Evolutionary conservation across 306 rosid species (phyloP).

Genomic region (Castanea crenata): DNA sequence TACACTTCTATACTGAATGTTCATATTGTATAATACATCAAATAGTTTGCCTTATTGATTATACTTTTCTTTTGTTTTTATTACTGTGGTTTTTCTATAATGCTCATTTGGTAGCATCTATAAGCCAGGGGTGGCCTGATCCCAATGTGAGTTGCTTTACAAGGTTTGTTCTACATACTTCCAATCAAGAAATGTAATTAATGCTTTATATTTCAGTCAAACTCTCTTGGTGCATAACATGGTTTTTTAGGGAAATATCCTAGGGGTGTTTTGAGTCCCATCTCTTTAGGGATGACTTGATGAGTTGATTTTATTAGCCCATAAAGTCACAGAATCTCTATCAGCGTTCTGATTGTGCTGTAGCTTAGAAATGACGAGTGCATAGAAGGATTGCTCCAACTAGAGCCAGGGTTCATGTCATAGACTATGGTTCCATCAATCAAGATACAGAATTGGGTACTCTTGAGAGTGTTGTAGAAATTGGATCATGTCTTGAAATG

Average conservation of each 20-base stretch:
- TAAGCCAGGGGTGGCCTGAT: background rate
- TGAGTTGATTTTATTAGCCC: no score
- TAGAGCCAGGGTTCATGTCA: conserved; percentile 10
- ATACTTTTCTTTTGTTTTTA: background rate
- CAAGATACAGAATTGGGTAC: background rate
- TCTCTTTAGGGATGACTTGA: no score
- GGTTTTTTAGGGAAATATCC: no score
- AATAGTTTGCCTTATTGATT: background rate
- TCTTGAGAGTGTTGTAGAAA: no score
- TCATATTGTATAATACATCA: background rate
- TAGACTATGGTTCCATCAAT: conserved; percentile 20
- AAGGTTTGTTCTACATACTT: background rate
- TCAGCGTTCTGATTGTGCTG: no score
- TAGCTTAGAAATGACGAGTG: conserved; percentile 15
- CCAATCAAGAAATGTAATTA: no score
- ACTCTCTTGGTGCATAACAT: no score
- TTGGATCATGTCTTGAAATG: background rate
- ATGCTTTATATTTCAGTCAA: no score
- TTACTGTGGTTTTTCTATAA: no score
- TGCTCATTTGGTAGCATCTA: no score
- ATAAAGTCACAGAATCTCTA: no score
- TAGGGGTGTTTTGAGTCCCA: no score
- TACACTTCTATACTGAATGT: background rate
- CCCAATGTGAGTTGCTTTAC: background rate
- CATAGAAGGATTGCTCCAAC: conserved; percentile 29